Base-by-base conservation (phyloP, 2,329 filamentous ascomycete species). In the Aureobasidium sp. region DNA sequence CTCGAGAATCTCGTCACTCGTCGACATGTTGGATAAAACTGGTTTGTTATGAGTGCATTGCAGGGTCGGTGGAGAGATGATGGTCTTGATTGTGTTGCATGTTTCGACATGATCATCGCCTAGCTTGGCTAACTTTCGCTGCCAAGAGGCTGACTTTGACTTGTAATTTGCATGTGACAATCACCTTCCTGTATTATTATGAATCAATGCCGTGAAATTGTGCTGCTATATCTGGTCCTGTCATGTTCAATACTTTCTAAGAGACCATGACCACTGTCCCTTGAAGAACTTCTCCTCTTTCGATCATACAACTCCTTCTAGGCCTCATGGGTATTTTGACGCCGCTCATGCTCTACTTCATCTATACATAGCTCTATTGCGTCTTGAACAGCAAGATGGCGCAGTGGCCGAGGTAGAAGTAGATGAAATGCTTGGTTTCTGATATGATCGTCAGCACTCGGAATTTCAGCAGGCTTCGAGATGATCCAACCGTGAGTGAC, bases 341-440 rank as follows among this genome's bases (percentile, higher is more conserved):
- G 19, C 27, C 32, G 44, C 10, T 48, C 8, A 12, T 35, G 12
- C 21, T 48, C 21, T 37, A 10, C 22, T n/a, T 7, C 22, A 14
- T 29, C 35, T 16, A 14, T 14, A 27, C 39, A 22, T n/a, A n/a
- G n/a, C n/a, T 29, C 67, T 83, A 97, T 81, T 96, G 91, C 35
- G 93, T 98, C 80, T 98, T 98, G 83, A 97, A 98, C 50, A 98
- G 84, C 54, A 98, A 80, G 68, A 98, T 97, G 56, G 93, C 93
- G 71, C 90, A 96, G 78, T 97, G 93, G 52, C 93, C 93, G 56
- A 98, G 86, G 76, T 98, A 98, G 77, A 98, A 98, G 77, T 98
- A 98, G 70, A 98, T 96, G 77, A 98, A 98, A 74, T 98, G 93
- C 76, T 97, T 97, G 24, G 93, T 97, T 73, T 97, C 93, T 96